These are phyloP conservation scores for Calonectria ilicicola DNA, from an alignment of 2,329 filamentous ascomycete species.

Conservation along the genomic window DNA sequence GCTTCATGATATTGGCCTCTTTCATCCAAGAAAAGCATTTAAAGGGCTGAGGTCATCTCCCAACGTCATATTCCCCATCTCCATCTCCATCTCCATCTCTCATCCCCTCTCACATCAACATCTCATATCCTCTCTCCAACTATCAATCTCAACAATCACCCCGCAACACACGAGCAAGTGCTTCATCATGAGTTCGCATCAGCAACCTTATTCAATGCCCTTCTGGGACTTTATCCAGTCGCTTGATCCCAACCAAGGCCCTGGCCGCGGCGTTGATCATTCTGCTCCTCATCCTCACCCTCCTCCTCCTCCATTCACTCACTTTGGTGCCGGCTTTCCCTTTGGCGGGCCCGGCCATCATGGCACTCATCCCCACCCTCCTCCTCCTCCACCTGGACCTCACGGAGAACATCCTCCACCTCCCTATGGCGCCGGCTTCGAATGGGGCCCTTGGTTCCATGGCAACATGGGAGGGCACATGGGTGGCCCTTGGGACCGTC, in stretches of 20 bases:
- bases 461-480: conserved; percentile 39
- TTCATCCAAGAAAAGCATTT: background rate
- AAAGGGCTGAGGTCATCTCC: background rate
- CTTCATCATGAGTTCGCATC: conserved; percentile 40
- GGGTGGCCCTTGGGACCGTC: conserved; percentile 39
- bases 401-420: conserved; percentile 33
- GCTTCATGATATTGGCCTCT: background rate
- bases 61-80: background rate
- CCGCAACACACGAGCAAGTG: conserved; percentile 20
- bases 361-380: conserved; percentile 8
- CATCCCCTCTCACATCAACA: conserved; percentile 9
- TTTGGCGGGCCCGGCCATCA: conserved; percentile 42
- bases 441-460: conserved; percentile 40
- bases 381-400: conserved; percentile 20
- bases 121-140: background rate
- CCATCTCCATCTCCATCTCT: conserved; percentile 18
- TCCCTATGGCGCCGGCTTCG: conserved; percentile 38
- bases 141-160: background rate
- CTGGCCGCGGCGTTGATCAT: conserved; percentile 55
- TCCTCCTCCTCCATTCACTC: conserved; percentile 37
- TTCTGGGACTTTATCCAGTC: conserved; percentile 53
- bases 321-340: conserved; percentile 49
- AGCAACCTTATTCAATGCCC: conserved; percentile 38
- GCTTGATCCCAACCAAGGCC: conserved; percentile 44
- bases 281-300: conserved; percentile 41